phyloP scores from a whole-genome alignment of 2,329 filamentous ascomycete species.

The Allantophomopsis lycopodina region DNA sequence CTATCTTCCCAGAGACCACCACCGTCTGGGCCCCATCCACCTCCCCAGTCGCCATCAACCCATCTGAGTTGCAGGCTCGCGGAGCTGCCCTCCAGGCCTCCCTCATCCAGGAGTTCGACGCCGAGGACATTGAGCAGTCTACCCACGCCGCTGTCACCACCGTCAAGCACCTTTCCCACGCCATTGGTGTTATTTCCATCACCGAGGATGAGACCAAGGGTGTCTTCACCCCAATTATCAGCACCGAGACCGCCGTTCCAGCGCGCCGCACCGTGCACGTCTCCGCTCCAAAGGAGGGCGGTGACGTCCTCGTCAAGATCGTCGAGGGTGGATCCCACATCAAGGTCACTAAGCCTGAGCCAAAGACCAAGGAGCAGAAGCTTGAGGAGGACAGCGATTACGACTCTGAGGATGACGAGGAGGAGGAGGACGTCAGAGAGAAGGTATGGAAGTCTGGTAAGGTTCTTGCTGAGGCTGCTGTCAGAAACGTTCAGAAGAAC shows the following conservation, averaged over 20 bases:
- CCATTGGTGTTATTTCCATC: constrained; percentile 71
- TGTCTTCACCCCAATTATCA: constrained; percentile 68
- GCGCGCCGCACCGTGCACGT: constrained; percentile 77
- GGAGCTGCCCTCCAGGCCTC: constrained; percentile 93
- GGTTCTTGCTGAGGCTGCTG: constrained; percentile 70
- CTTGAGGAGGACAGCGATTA: constrained; percentile 47
- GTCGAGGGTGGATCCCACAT: constrained; percentile 84
- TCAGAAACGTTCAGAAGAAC: constrained; percentile 75
- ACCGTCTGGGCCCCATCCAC: constrained; percentile 74
- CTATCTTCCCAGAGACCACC: constrained; percentile 71
- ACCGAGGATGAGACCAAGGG: constrained; percentile 44
- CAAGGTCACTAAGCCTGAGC: constrained; percentile 81
- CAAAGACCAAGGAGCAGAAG: constrained; percentile 55
- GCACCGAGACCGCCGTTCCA: constrained; percentile 78
- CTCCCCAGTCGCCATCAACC: constrained; percentile 68
- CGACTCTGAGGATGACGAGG: constrained; percentile 50
- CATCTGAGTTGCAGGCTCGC: constrained; percentile 75
- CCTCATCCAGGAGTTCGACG: constrained; percentile 87
- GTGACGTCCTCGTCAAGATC: constrained; percentile 78
- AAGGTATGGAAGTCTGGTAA: constrained; percentile 85
- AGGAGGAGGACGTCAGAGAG: constrained; percentile 77
- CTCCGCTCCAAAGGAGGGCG: constrained; percentile 61
- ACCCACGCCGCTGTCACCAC: constrained; percentile 92
- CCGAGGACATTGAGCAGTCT: constrained; percentile 86
- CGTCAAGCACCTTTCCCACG: constrained; percentile 77